Evolutionary conservation across 2,329 filamentous ascomycete species (phyloP), one percentile per base, ranked within the genome.

Genomic region (Hypoxylon sp.): DNA sequence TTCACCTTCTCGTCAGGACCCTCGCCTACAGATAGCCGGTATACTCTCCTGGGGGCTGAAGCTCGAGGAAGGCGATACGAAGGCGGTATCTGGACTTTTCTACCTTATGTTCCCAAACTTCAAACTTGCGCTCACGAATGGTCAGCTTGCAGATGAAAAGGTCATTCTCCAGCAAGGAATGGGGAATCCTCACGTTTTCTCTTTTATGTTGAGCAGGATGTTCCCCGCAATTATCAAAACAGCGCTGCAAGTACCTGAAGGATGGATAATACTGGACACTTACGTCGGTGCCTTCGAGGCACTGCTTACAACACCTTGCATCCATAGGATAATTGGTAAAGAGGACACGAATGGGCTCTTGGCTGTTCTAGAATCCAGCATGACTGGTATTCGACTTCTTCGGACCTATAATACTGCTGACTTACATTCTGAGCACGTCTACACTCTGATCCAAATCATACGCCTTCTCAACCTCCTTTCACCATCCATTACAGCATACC

Each of bases 71-170:
- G 84, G 83, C 1, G 87, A 88, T 59, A 72, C 76, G 1, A 82
- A 80, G 31, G 84, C 83, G 3, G 77, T 78, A 5, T 81, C 84
- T 17, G 83, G 84, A 58, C 80, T 89, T 3, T 90, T 89, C 73
- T 85, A 85, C 74, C 86, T 87, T 63, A 79, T 90, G 1, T 85
- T 84, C 73, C 86, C 86, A 70, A 88, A 85, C 75, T 87, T 88
- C 74, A 88, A 88, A 73, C 78, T 85, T 57, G 85, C 86, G 0
- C 75, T 89, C 2, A 81, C 82, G 47, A 85, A 85, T 63, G 80
- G 83, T 62, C 82, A 80, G 55, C 79, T 88, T n/a, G 74, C 73
- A 5, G 81, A 84, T 5, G 85, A 88, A 72, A 76, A 80, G 29
- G 71, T 63, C 4, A 83, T 88, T 55, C 72, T 89, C 19, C 77